Conservation (phyloP, 345 rosid species). For the Turritis glabra region DNA sequence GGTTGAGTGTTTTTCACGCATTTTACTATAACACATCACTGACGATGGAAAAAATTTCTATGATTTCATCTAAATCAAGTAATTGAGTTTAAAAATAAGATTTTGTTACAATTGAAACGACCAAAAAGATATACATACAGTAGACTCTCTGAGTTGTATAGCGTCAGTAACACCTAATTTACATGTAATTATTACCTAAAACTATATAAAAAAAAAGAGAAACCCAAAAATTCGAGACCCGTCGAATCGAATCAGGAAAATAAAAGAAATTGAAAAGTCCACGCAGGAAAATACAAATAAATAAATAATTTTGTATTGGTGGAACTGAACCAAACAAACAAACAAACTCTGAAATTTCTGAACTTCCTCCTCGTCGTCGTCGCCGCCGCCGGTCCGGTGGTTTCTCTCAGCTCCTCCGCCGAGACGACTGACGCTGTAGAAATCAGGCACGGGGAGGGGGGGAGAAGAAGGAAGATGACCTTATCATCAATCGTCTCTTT, state of each 20-base stretch:
- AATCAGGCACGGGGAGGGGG: neutral
- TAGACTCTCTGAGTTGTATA: neutral
- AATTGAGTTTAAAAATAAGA: neutral
- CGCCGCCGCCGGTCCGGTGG: constrained; percentile 26
- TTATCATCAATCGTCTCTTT: constrained; percentile 7
- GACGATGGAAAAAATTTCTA: neutral
- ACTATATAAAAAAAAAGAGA: too few relatives aligned
- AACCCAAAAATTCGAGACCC: neutral
- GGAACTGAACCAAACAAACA: neutral
- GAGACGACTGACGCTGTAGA: neutral
- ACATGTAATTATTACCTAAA: neutral
- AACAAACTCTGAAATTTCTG: constrained; percentile 27
- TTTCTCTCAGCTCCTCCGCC: constrained; percentile 17
- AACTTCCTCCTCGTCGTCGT: constrained; percentile 7
- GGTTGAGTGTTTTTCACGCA: neutral
- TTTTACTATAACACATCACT: neutral
- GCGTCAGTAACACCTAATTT: neutral
- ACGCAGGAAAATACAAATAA: constrained; percentile 10
- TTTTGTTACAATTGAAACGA: neutral
- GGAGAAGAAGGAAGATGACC: constrained; percentile 15
- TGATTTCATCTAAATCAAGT: neutral
- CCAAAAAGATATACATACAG: neutral
- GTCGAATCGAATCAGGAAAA: neutral
- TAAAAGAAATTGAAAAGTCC: constrained; percentile 21
- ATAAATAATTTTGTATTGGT: constrained; percentile 7